Conservation (phyloP, 371 early-diverging fungal species). For the Mucor piriformis region DNA sequence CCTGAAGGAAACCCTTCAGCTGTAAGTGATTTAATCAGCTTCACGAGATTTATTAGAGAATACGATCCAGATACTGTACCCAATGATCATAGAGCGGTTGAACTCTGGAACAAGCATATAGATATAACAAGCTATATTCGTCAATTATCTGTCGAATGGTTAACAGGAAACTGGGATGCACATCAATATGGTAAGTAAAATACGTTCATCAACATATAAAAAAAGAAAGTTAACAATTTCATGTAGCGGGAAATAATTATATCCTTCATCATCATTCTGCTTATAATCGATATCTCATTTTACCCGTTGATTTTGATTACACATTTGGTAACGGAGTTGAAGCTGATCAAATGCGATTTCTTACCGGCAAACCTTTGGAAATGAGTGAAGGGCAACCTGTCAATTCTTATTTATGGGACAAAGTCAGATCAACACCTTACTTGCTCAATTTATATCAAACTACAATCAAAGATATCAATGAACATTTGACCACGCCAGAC, state of each 20-base stretch:
- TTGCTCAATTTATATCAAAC: background rate
- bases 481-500: background rate
- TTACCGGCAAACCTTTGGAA: background rate
- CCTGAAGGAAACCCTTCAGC: background rate
- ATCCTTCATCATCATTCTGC: background rate
- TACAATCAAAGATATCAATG: background rate
- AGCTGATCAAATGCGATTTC: background rate
- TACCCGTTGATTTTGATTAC: conserved; percentile 1
- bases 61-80: background rate
- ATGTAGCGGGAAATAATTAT: conserved; percentile 3
- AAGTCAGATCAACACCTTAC: background rate
- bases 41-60: background rate
- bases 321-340: background rate
- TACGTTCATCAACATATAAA: no score
- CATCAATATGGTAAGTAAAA: conserved; percentile 3
- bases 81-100: background rate
- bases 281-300: background rate
- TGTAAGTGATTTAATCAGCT: background rate
- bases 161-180: background rate
- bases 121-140: background rate
- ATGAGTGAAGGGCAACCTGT: background rate
- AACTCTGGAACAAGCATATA: background rate
- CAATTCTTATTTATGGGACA: background rate
- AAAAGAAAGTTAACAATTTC: background rate
- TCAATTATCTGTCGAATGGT: background rate